Evolutionary conservation across 371 early-diverging fungal genomes (phyloP), one percentile per base, ranked within the genome.

Genomic region (Rhizopus arrhizus): DNA sequence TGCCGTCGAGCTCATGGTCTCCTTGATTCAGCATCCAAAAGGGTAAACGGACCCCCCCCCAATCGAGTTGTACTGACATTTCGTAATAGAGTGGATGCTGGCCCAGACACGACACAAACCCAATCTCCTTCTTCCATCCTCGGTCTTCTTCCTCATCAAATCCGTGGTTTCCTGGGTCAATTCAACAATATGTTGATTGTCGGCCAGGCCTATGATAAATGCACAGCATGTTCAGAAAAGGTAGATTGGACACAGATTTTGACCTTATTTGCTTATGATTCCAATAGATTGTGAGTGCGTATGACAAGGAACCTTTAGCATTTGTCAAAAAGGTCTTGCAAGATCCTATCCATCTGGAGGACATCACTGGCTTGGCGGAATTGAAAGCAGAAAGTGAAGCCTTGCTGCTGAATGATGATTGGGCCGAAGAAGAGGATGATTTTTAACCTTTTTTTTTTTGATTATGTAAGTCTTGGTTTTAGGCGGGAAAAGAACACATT

Each of bases 1-100:
- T 31, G 91, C 94, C 0, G 96, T 94, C 2, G 98, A 98, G 78
- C 79, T 98, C 58, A 75, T 97, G 73, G 89, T 93, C 4, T 91
- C 95, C 0, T 55, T 95, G 10, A 61, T 94, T 32, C 95, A 96
- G 72, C 94, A 95, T 68, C 87, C 86, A 22, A 74, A 82, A 9
- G 91, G 91, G 92, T 89, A 85, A n/a, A n/a, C n/a, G n/a, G n/a
- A n/a, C n/a, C n/a, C n/a, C n/a, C n/a, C n/a, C n/a, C n/a, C n/a
- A n/a, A n/a, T n/a, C n/a, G n/a, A n/a, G n/a, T n/a, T n/a, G n/a
- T n/a, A n/a, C n/a, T 10, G 8, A 45, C 46, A 3, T 50, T 51
- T 47, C 56, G 46, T 45, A 46, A 56, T 35, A 78, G 76, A 13
- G 55, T 74, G n/a, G 47, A 70, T 32, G 75, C 77, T 31, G 72